These are phyloP conservation scores for Geosmithia morbida DNA, from an alignment of 2,329 filamentous ascomycete species.

Conservation along the genomic window DNA sequence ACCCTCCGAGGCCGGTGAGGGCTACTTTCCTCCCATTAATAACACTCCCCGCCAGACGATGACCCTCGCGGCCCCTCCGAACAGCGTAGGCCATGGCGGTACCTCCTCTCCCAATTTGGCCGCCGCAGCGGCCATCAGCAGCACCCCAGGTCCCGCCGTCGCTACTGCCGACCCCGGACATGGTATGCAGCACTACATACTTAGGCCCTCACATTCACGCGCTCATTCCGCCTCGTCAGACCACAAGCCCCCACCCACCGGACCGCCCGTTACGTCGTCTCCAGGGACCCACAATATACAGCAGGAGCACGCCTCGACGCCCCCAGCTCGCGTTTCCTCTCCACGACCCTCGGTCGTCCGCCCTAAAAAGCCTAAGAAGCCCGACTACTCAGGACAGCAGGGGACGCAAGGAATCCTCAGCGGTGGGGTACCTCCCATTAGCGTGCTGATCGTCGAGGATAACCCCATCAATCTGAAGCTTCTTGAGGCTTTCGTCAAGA, in stretches of 20 bases:
- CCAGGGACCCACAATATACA: constrained; percentile 31
- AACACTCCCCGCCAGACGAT: constrained; percentile 26
- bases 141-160: constrained; percentile 22
- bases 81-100: constrained; percentile 20
- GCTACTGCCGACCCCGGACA: constrained; percentile 19
- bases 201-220: constrained; percentile 33
- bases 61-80: constrained; percentile 20
- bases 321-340: constrained; percentile 31
- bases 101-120: constrained; percentile 70
- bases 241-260: constrained; percentile 24
- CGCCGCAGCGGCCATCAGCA: constrained; percentile 16
- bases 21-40: constrained; percentile 67
- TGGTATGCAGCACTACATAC: constrained; percentile 16
- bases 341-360: constrained; percentile 25
- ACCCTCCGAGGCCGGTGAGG: constrained; percentile 54
- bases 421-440: constrained; percentile 82
- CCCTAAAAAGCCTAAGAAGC: constrained; percentile 41
- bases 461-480: constrained; percentile 96
- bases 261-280: constrained; percentile 34
- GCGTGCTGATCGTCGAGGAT: constrained; percentile 94
- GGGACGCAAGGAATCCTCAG: constrained; percentile 54
- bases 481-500: constrained; percentile 88
- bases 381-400: constrained; percentile 19
- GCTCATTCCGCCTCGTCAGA: constrained; percentile 46
- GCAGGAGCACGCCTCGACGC: constrained; percentile 34